Base-by-base conservation (phyloP, 2,329 filamentous ascomycete genomes). In the Orbilia blumenaviensis region DNA sequence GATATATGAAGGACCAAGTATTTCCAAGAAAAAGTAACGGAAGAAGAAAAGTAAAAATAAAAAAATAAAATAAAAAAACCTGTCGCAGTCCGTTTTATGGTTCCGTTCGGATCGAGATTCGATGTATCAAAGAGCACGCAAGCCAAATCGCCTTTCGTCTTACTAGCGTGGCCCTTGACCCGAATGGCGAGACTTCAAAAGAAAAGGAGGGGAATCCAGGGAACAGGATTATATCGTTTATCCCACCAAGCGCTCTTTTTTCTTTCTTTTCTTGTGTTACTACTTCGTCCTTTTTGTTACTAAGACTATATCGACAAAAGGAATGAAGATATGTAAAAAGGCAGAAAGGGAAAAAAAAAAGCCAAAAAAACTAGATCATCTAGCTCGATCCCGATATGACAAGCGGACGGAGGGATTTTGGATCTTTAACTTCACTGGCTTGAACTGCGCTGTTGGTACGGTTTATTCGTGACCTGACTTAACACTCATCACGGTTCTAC, bases 171-270 rank as follows among this genome's bases (percentile, higher is more conserved):
- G 46, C 42, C 42, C 46, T 66, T 54, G 54, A 56, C 56, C 71
- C 27, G 56, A 46, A 34, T 36, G 62, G 44, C 42, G 62, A 61
- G 41, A 34, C 41, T 23, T 42, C 25, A 34, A 42, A 34, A 29
- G 14, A 50, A 52, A 32, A 58, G 56, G 50, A 46, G 38, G 54
- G 44, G 36, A 58, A 58, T 64, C 64, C 56, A 64, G 63, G 54
- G 56, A 75, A 68, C 48, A 54, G 71, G 71, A 64, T 68, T 64
- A 50, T 52, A 48, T 67, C 23, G 61, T 62, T 68, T 68, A 52
- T 68, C 63, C n/a, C n/a, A n/a, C n/a, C 60, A 25, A 48, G 27
- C 3, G n/a, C 27, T 36, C 46, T 48, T 66, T 42, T 41, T 52
- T 52, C 36, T 72, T 25, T 23, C 14, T 25, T 64, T 63, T 61